Conservation (phyloP, 495 filamentous ascomycete genomes). For the Pseudoneurospora amorphoporcata region DNA sequence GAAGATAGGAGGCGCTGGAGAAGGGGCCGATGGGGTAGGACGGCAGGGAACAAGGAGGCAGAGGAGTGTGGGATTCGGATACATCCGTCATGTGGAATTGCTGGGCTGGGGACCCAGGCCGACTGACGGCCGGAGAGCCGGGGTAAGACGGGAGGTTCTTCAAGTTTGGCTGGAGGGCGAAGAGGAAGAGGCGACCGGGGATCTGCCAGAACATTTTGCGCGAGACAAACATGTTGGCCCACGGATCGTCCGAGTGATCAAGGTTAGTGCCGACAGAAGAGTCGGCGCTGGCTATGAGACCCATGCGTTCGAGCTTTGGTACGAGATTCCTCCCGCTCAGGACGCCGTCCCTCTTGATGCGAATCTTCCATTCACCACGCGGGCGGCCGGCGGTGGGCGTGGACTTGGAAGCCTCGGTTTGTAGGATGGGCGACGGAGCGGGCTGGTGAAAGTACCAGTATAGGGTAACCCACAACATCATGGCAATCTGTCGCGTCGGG, state of each 20-base stretch:
- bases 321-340: conserved; percentile 71
- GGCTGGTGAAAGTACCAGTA: conserved; percentile 96
- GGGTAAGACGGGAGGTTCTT: conserved; percentile 43
- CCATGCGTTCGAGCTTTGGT: conserved; percentile 91
- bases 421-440: conserved; percentile 43
- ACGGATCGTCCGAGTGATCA: conserved; percentile 54
- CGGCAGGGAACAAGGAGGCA: conserved; percentile 7
- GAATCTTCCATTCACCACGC: conserved; percentile 77
- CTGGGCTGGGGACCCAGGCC: conserved; percentile 50
- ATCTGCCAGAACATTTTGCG: conserved; percentile 85
- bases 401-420: conserved; percentile 48
- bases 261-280: conserved; percentile 59
- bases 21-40: conserved; percentile 52
- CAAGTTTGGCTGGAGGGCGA: conserved; percentile 57
- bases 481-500: conserved; percentile 76
- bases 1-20: conserved; percentile 66
- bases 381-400: conserved; percentile 63
- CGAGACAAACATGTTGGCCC: conserved; percentile 74
- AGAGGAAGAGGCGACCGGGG: conserved; percentile 76
- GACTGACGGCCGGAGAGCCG: conserved; percentile 39
- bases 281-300: conserved; percentile 64
- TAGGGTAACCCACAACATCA: conserved; percentile 92
- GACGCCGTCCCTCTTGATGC: conserved; percentile 76
- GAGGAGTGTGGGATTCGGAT: conserved; percentile 16
- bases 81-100: conserved; percentile 7